Evolutionary conservation across 331 rosid genomes (phyloP).

Genomic region (Dryas integrifolia): DNA sequence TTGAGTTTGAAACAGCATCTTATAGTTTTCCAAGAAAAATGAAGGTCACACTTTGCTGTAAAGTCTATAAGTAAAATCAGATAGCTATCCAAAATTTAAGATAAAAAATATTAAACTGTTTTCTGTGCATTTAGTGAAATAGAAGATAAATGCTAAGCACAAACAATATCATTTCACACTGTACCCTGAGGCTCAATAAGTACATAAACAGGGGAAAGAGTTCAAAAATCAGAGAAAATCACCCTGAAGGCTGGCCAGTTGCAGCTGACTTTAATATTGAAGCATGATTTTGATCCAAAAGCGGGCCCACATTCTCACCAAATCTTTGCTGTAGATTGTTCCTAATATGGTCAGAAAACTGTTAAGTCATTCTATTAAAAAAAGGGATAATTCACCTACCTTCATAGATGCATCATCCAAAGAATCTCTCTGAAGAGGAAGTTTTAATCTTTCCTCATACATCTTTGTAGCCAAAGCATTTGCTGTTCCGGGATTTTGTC

Average conservation of each 20-base stretch:
- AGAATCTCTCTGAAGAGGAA: constrained; percentile 85
- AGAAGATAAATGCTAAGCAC: background rate
- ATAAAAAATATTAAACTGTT: background rate
- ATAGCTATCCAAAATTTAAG: background rate
- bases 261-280: constrained; percentile 85
- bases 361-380: constrained; percentile 18
- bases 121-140: background rate
- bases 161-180: background rate
- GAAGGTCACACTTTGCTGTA: background rate
- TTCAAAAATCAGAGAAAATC: constrained; percentile 20
- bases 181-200: constrained; percentile 8
- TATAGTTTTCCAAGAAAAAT: constrained; percentile 20
- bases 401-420: constrained; percentile 85
- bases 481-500: constrained; percentile 81
- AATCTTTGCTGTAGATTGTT: constrained; percentile 70
- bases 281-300: constrained; percentile 81
- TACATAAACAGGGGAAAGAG: constrained; percentile 11
- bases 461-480: constrained; percentile 87
- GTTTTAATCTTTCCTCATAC: constrained; percentile 90
- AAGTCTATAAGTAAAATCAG: background rate
- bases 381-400: constrained; percentile 40
- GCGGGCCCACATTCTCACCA: constrained; percentile 88
- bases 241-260: constrained; percentile 95
- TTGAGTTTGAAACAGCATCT: background rate
- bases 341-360: constrained; percentile 28